These are phyloP conservation scores for Astrephomene gubernaculifera DNA, from an alignment of 139 green algal genomes.

Conservation along the genomic window DNA sequence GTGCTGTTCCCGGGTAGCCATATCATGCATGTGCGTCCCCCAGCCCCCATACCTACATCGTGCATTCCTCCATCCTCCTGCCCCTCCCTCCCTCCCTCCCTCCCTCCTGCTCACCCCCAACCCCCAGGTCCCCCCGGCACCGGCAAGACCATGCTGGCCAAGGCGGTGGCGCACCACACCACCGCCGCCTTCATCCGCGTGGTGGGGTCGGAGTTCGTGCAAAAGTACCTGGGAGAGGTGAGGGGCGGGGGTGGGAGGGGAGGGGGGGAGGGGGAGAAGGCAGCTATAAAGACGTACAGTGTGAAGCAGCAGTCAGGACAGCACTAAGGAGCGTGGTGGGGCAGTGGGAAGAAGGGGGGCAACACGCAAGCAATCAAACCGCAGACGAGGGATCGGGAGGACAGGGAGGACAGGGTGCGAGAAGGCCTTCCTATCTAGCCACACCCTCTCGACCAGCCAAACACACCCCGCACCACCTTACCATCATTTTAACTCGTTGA, in stretches of 20 bases:
- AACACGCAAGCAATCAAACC: too few relatives aligned
- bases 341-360: too few relatives aligned
- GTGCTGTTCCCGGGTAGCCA: too few relatives aligned
- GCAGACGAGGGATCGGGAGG: too few relatives aligned
- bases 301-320: background rate
- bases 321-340: too few relatives aligned
- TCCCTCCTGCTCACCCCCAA: background rate
- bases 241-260: conserved; percentile 66
- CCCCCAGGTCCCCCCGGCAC: conserved; percentile 81
- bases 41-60: too few relatives aligned
- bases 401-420: too few relatives aligned
- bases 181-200: conserved; percentile 57
- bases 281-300: background rate
- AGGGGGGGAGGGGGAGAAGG: background rate
- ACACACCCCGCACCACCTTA: background rate
- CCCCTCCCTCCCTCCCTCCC: background rate
- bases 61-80: background rate
- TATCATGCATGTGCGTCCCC: too few relatives aligned
- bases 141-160: conserved; percentile 98
- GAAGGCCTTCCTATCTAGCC: too few relatives aligned
- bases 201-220: conserved; percentile 80
- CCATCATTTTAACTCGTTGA: background rate
- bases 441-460: too few relatives aligned
- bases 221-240: conserved; percentile 91
- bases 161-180: conserved; percentile 70